Conservation (phyloP, 2,329 filamentous ascomycete species). For the Hyphodiscus sp. region DNA sequence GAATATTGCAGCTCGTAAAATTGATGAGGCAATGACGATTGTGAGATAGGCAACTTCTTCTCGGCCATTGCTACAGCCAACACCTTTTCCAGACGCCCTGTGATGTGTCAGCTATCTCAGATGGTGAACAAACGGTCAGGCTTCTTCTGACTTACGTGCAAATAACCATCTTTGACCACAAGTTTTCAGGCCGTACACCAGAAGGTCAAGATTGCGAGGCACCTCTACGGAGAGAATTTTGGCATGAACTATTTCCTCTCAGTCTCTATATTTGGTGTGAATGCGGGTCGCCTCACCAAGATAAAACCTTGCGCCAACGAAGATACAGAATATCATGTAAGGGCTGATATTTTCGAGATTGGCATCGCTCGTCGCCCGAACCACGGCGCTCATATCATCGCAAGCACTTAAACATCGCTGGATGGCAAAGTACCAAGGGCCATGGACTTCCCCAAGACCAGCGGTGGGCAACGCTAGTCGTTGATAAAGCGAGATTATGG, state of each 20-base stretch:
- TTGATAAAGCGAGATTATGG: slow-evolving; percentile 13
- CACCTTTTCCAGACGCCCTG: slow-evolving; percentile 9
- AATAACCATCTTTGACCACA: slow-evolving; percentile 17
- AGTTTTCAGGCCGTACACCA: slow-evolving; percentile 14
- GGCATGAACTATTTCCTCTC: slow-evolving; percentile 7
- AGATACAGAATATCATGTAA: slow-evolving; percentile 15
- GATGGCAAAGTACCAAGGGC: slow-evolving; percentile 15
- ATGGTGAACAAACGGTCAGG: too few species aligned
- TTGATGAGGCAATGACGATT: slow-evolving; percentile 8
- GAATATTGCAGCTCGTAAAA: slow-evolving; percentile 15
- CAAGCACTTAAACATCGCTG: slow-evolving; percentile 13
- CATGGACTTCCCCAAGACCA: slow-evolving; percentile 14
- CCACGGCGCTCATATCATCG: slow-evolving; percentile 11
- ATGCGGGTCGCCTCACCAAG: slow-evolving; percentile 1
- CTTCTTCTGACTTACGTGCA: slow-evolving; percentile 3
- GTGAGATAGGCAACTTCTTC: slow-evolving; percentile 5
- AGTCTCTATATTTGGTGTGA: neutral
- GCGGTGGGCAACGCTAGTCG: slow-evolving; percentile 9
- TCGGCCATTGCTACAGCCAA: slow-evolving; percentile 11
- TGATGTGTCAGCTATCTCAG: too few species aligned
- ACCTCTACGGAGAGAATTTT: slow-evolving; percentile 13
- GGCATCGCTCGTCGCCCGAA: slow-evolving; percentile 8
- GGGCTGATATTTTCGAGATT: slow-evolving; percentile 14
- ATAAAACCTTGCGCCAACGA: slow-evolving; percentile 13
- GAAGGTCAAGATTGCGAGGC: slow-evolving; percentile 10